A percentile compares a stretch with the other conserved stretches of the same genome.
phyloP scores from a whole-genome alignment of 2,329 filamentous ascomycete genomes.

The Diaporthe capsici region DNA sequence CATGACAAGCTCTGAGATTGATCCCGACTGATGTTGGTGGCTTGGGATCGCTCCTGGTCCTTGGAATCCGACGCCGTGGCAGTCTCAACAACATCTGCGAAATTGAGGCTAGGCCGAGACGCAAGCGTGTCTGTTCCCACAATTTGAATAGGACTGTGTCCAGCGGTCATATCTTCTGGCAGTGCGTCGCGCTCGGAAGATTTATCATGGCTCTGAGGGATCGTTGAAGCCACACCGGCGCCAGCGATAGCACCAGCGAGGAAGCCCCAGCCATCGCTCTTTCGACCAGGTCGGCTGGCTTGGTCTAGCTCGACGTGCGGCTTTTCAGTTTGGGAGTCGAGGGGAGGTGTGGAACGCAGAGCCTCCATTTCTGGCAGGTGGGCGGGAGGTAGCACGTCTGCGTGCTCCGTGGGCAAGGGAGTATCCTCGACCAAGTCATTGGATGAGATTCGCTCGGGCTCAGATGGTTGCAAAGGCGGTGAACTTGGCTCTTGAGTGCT shows the following conservation, averaged over 20 bases:
- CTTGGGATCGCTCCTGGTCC: slow-evolving; percentile 11
- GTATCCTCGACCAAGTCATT: neutral
- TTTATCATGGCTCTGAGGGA: neutral
- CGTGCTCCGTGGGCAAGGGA: neutral
- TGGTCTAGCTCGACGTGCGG: neutral
- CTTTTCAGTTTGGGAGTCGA: neutral
- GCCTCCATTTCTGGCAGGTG: neutral
- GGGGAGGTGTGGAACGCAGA: neutral
- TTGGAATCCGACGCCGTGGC: neutral
- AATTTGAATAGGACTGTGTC: neutral
- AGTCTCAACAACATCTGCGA: slow-evolving; percentile 3
- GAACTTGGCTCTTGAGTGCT: neutral
- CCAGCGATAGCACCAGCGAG: slow-evolving; percentile 31
- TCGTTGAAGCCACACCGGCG: neutral
- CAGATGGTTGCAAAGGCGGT: neutral
- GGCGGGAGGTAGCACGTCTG: neutral
- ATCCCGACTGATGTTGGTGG: neutral
- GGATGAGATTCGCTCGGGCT: neutral
- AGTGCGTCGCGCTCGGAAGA: neutral
- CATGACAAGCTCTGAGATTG: neutral
- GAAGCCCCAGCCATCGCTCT: slow-evolving; percentile 33
- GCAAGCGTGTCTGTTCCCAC: neutral
- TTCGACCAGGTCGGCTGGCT: neutral
- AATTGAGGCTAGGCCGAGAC: neutral
- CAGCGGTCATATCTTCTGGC: neutral